Conservation (phyloP, 495 filamentous ascomycete genomes). For the Patellaria atrata region DNA sequence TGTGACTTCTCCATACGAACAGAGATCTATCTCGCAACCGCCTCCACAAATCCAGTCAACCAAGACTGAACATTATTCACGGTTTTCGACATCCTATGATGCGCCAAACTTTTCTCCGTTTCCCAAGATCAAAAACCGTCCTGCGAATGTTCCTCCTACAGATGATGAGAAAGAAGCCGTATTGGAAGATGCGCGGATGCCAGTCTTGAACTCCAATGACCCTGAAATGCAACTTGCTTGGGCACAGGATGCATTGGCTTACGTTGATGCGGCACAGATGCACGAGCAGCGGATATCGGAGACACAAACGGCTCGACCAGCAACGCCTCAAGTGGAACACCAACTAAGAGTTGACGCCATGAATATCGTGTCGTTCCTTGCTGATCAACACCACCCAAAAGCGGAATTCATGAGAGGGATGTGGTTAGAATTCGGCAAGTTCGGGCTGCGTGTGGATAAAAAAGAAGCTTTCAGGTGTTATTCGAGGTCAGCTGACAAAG, state of each 20-base stretch:
- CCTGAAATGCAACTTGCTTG: constrained; percentile 92
- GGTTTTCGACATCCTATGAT: constrained; percentile 14
- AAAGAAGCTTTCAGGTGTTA: constrained; percentile 86
- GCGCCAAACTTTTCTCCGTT: constrained; percentile 78
- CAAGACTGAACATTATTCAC: constrained; percentile 25
- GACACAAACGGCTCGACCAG: constrained; percentile 47
- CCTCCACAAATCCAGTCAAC: constrained; percentile 27
- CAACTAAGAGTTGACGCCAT: constrained; percentile 77
- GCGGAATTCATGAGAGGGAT: constrained; percentile 90
- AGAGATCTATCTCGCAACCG: neutral
- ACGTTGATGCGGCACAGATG: constrained; percentile 69
- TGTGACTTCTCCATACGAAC: neutral
- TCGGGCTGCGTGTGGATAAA: constrained; percentile 74
- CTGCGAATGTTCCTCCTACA: constrained; percentile 81
- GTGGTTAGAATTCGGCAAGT: constrained; percentile 98
- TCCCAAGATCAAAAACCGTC: constrained; percentile 64
- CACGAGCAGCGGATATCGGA: constrained; percentile 50
- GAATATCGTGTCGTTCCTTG: constrained; percentile 78
- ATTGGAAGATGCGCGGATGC: constrained; percentile 63
- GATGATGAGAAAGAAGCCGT: constrained; percentile 87
- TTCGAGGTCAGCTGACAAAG: constrained; percentile 67
- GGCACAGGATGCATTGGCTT: constrained; percentile 84
- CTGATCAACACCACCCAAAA: constrained; percentile 83
- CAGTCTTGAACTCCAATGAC: constrained; percentile 85
- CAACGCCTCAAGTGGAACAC: constrained; percentile 76